Evolutionary conservation across 169 alveolate genomes (phyloP).

Genomic region (Plasmodium yoelii): DNA sequence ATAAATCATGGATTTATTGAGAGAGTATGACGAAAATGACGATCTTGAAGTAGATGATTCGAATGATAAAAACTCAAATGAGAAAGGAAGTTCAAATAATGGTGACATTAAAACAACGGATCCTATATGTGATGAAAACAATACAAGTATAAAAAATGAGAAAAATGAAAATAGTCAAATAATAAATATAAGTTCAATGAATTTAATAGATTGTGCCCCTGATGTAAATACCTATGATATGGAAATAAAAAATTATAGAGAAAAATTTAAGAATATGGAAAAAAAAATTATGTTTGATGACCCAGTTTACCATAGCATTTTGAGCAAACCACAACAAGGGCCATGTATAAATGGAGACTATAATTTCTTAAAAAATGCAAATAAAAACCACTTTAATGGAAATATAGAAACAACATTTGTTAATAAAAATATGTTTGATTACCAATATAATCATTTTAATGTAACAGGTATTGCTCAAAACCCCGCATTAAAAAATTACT

Average conservation of each 20-base stretch:
- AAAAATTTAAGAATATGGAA: constrained; percentile 70
- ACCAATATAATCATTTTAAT: constrained; percentile 73
- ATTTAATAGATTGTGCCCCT: constrained; percentile 83
- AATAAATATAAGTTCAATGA: constrained; percentile 23
- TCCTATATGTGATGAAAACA: neutral
- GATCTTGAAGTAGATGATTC: constrained; percentile 27
- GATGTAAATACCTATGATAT: constrained; percentile 79
- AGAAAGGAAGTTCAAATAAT: constrained; percentile 3
- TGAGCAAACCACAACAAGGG: constrained; percentile 74
- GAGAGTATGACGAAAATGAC: constrained; percentile 64
- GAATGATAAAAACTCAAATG: constrained; percentile 1
- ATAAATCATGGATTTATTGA: constrained; percentile 58
- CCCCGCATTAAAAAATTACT: constrained; percentile 67
- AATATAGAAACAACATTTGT: constrained; percentile 60
- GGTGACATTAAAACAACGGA: neutral
- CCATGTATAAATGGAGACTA: constrained; percentile 73
- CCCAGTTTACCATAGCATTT: constrained; percentile 40
- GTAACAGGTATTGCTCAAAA: constrained; percentile 61
- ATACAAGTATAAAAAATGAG: neutral
- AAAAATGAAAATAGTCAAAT: constrained; percentile 4
- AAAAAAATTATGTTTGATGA: constrained; percentile 70
- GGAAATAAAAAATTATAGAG: constrained; percentile 76
- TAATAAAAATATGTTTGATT: constrained; percentile 73
- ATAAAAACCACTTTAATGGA: constrained; percentile 71
- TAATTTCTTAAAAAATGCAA: constrained; percentile 74